Conservation (phyloP, 1,139 yeast species). For the Yamadazyma buinensis region DNA sequence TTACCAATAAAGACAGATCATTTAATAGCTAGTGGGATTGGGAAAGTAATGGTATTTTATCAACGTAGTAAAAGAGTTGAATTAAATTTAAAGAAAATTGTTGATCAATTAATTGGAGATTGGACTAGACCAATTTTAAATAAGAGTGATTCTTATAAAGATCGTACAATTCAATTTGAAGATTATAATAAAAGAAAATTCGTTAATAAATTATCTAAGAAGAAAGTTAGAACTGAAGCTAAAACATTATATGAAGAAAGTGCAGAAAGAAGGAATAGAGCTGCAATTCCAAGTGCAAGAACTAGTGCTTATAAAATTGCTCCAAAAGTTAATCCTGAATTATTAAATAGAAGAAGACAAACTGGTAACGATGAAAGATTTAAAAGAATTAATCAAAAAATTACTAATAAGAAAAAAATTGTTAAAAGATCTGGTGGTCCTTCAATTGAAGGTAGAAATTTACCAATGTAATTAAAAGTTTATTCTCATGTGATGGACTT, state of each 20-base stretch:
- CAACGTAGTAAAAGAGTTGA: constrained; percentile 91
- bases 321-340: constrained; percentile 62
- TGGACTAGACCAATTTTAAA: constrained; percentile 99
- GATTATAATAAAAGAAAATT: constrained; percentile 63
- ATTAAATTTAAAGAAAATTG: constrained; percentile 76
- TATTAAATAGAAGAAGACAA: constrained; percentile 36
- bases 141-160: constrained; percentile 91
- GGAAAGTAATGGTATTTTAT: constrained; percentile 90
- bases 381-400: constrained; percentile 62
- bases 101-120: constrained; percentile 87
- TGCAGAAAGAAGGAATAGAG: constrained; percentile 90
- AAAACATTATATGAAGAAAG: constrained; percentile 78
- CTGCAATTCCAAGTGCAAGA: constrained; percentile 89
- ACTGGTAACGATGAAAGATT: constrained; percentile 73
- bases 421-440: constrained; percentile 64
- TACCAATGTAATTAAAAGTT: constrained; percentile 31
- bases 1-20: constrained; percentile 95
- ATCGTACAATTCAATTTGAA: constrained; percentile 68
- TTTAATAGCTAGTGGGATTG: constrained; percentile 89
- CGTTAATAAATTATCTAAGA: constrained; percentile 44
- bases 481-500: no score
- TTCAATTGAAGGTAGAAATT: constrained; percentile 74
- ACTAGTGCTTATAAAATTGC: constrained; percentile 90
- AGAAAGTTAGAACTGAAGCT: constrained; percentile 32
- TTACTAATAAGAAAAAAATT: constrained; percentile 42